Base-by-base conservation (phyloP, 257 asterid genomes). In the Rubia yunnanensis region DNA sequence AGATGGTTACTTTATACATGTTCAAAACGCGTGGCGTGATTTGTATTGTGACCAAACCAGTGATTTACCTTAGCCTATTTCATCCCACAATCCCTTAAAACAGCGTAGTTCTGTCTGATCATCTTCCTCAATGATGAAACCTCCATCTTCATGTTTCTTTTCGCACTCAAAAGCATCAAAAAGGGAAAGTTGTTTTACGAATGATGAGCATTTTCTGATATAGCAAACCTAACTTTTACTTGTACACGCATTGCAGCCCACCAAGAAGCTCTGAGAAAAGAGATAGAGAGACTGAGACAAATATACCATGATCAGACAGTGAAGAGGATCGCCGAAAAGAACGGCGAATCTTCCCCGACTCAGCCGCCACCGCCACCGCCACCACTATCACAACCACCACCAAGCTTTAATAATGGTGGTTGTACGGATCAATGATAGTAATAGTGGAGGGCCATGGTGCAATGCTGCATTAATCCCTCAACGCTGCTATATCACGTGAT, bases 211-310 rank as follows among this genome's bases (percentile, higher is more conserved):
- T 44, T 44, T 13, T 44, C n/a, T 17, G 17, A 44, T 17, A 14
- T 44, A 44, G 52, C 17, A 44, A 44, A 44, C 52, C 22, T 44
- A 14, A 50, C 57, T 20, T 50, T 18, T 53, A 50, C 10, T 53
- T 53, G 31, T 53, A 20, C 5, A 41, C 48, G 2, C 13, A 2
- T 15, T 13, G 18, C 76, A 91, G 98, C 98, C 20, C 98, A 90
- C 76, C 96, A 91, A 79, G 96, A 88, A 68, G 95, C 98, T 55
- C 30, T 91, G 79, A 91, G 79, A 79, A 86, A 81, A 74, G 98
- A 91, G 84, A 86, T 88, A 28, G 98, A 88, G 76, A 79, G 95
- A 69, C 74, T 91, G 48, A 79, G 96, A 65, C 83, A 74, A 41
- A 63, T 88, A 26, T 91, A 85, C 77, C 85, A 85, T 64, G 82